Evolutionary conservation across 1,139 yeast species (phyloP).

Genomic region (Yamadazyma conglobata): DNA sequence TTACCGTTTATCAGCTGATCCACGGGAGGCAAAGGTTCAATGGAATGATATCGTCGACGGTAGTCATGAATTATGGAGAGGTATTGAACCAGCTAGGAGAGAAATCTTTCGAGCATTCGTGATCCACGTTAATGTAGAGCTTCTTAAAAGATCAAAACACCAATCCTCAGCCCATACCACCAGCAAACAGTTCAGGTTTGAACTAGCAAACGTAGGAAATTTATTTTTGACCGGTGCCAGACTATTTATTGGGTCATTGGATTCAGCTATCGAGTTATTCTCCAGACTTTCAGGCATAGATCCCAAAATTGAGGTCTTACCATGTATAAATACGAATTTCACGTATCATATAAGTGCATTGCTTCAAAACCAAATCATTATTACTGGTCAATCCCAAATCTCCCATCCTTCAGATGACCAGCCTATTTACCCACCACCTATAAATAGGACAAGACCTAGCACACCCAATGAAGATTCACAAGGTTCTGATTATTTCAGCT

Average conservation of each 20-base stretch:
- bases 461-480: constrained; percentile 26
- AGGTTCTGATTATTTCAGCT: constrained; percentile 7
- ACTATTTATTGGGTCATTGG: constrained; percentile 77
- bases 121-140: constrained; percentile 74
- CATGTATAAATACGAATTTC: constrained; percentile 81
- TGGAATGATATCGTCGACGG: constrained; percentile 85
- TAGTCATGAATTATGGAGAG: constrained; percentile 64
- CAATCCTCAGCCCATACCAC: constrained; percentile 31
- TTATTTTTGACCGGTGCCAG: constrained; percentile 80
- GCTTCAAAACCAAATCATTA: constrained; percentile 63
- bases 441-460: constrained; percentile 34
- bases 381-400: constrained; percentile 93
- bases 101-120: constrained; percentile 77
- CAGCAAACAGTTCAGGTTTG: constrained; percentile 60
- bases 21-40: constrained; percentile 55
- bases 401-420: constrained; percentile 65
- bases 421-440: constrained; percentile 27
- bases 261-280: constrained; percentile 76
- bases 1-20: constrained; percentile 55
- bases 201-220: constrained; percentile 82
- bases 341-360: constrained; percentile 84
- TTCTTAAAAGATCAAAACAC: constrained; percentile 63
- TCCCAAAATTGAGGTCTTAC: constrained; percentile 56
- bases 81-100: constrained; percentile 57
- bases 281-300: constrained; percentile 65